Conservation (phyloP, 2,329 filamentous ascomycete genomes). For the Aspergillus niger region DNA sequence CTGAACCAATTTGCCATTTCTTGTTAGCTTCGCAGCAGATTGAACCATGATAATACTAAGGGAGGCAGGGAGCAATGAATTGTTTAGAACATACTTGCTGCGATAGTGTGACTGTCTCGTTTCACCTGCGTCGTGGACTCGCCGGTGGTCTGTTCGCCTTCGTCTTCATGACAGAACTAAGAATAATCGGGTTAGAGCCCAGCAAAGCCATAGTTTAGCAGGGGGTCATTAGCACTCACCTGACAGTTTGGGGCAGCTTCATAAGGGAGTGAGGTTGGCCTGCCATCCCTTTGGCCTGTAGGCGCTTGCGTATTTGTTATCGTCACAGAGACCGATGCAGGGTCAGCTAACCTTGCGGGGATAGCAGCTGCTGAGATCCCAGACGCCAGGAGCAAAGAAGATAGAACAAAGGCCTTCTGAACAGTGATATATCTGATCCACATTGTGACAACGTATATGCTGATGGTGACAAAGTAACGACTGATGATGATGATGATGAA, state of each 20-base stretch:
- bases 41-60: no score
- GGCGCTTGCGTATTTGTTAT: neutral
- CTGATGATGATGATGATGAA: neutral
- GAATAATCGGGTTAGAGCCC: neutral
- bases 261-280: neutral
- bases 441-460: neutral
- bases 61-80: no score
- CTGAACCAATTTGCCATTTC: no score
- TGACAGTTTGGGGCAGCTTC: neutral
- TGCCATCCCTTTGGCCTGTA: neutral
- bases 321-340: neutral
- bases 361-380: conserved; percentile 2
- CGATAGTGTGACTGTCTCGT: neutral
- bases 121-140: neutral
- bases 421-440: neutral
- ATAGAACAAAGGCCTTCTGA: neutral
- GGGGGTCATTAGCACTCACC: neutral
- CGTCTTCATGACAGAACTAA: neutral
- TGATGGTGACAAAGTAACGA: neutral
- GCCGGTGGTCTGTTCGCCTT: no score
- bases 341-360: neutral
- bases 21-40: no score
- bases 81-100: no score
- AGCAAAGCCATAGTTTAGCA: neutral
- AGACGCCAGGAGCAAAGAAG: neutral